Percentiles rank a stretch among this genome's conserved stretches.
These are phyloP conservation scores for Zasmidium citrigriseum DNA, from an alignment of 2,329 filamentous ascomycete genomes.

Conservation along the genomic window DNA sequence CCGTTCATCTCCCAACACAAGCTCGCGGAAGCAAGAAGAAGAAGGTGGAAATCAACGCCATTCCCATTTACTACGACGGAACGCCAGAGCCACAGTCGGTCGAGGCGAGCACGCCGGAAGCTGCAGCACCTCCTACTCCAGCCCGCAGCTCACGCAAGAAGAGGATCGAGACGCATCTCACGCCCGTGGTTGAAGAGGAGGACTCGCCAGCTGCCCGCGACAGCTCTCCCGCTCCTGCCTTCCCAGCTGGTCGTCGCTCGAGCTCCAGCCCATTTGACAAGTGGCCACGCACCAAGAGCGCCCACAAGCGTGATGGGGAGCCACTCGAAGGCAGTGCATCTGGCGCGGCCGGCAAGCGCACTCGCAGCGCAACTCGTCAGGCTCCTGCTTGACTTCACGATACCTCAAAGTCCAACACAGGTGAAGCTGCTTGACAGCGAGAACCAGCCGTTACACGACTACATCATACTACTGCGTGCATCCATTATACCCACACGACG, in stretches of 20 bases:
- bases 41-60: constrained; percentile 15
- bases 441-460: constrained; percentile 3
- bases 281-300: constrained; percentile 65
- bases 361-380: constrained; percentile 7
- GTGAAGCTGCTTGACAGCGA: constrained; percentile 3
- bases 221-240: constrained; percentile 2
- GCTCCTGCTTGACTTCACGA: not conserved
- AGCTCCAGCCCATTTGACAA: constrained; percentile 64
- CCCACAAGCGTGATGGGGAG: constrained; percentile 23
- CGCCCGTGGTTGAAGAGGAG: constrained; percentile 32
- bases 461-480: not conserved
- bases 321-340: constrained; percentile 3
- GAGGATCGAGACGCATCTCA: constrained; percentile 12
- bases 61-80: constrained; percentile 33
- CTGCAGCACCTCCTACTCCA: constrained; percentile 12
- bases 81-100: constrained; percentile 6
- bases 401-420: not conserved
- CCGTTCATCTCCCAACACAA: constrained; percentile 11
- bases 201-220: constrained; percentile 8
- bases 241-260: constrained; percentile 16
- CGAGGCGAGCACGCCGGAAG: not conserved
- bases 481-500: not conserved
- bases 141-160: constrained; percentile 32
- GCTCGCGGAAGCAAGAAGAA: constrained; percentile 34
- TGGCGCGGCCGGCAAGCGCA: constrained; percentile 16